Conservation (phyloP, 2,329 filamentous ascomycete genomes). For the Didymella glomerata region DNA sequence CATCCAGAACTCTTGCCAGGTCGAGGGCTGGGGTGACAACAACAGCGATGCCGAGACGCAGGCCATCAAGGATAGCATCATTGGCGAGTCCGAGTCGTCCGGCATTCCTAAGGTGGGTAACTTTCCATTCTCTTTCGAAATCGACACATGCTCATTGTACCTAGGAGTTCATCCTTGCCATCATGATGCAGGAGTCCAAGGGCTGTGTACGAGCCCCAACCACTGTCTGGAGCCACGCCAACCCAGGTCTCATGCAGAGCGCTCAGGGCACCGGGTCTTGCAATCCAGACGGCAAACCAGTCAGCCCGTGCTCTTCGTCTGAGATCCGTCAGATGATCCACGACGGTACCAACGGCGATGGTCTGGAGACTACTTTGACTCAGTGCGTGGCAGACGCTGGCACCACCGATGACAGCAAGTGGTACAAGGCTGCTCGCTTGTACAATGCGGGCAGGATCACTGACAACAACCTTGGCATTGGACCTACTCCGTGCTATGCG, state of each 20-base stretch:
- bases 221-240: constrained; percentile 52
- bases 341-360: constrained; percentile 56
- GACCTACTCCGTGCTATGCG: constrained; percentile 60
- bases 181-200: constrained; percentile 58
- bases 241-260: constrained; percentile 60
- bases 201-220: constrained; percentile 58
- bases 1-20: constrained; percentile 50
- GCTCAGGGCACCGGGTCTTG: constrained; percentile 41
- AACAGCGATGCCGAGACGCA: constrained; percentile 51
- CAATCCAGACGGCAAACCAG: constrained; percentile 50
- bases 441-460: constrained; percentile 59
- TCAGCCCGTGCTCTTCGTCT: constrained; percentile 51
- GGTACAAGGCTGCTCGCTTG: constrained; percentile 58
- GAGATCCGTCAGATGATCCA: constrained; percentile 54
- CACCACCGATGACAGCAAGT: constrained; percentile 49
- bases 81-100: constrained; percentile 38
- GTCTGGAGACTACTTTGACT: constrained; percentile 54
- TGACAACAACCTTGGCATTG: constrained; percentile 51
- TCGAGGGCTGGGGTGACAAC: constrained; percentile 47
- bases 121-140: constrained; percentile 21
- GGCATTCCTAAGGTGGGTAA: constrained; percentile 53
- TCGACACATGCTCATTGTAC: background rate
- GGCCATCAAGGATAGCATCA: constrained; percentile 52
- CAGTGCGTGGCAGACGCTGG: constrained; percentile 48
- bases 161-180: constrained; percentile 55